Percentiles rank a stretch among this genome's conserved stretches.
Evolutionary conservation across 371 early-diverging fungal species (phyloP).

Genomic region (Mucor racemosus): DNA sequence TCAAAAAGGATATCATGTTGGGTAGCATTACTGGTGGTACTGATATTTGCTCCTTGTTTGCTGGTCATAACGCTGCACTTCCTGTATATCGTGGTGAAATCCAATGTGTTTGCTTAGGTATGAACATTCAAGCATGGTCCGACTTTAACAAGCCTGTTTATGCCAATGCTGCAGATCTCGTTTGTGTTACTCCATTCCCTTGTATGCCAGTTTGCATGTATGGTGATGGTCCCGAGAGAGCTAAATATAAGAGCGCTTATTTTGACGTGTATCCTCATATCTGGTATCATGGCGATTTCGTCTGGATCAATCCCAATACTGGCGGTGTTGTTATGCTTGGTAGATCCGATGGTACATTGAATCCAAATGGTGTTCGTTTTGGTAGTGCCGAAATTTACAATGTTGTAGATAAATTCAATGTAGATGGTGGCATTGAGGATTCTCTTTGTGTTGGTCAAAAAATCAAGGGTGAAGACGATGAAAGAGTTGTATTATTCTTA

Average conservation of each 20-base stretch:
- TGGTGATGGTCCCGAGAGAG: slow-evolving; percentile 77
- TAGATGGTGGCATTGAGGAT: slow-evolving; percentile 44
- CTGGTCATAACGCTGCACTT: slow-evolving; percentile 82
- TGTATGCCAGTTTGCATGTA: slow-evolving; percentile 96
- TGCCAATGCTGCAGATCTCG: slow-evolving; percentile 87
- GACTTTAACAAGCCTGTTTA: slow-evolving; percentile 70
- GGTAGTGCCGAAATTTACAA: slow-evolving; percentile 97
- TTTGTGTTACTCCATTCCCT: slow-evolving; percentile 93
- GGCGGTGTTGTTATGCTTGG: slow-evolving; percentile 96
- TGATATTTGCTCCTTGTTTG: slow-evolving; percentile 95
- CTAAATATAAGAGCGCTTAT: slow-evolving; percentile 87
- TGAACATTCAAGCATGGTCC: slow-evolving; percentile 93
- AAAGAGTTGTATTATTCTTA: slow-evolving; percentile 90
- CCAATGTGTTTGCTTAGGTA: slow-evolving; percentile 90
- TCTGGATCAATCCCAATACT: slow-evolving; percentile 83
- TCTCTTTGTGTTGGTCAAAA: slow-evolving; percentile 86
- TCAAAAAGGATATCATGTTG: slow-evolving; percentile 83
- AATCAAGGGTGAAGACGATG: slow-evolving; percentile 75
- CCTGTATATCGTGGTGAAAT: slow-evolving; percentile 96
- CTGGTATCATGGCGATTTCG: slow-evolving; percentile 97
- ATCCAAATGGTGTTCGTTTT: slow-evolving; percentile 95
- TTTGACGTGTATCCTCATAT: slow-evolving; percentile 82
- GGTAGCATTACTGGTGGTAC: slow-evolving; percentile 98
- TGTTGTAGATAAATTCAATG: slow-evolving; percentile 72
- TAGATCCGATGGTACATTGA: slow-evolving; percentile 94